Conservation (phyloP, 768 basidiomycete genomes). For the Podaxis sp. region DNA sequence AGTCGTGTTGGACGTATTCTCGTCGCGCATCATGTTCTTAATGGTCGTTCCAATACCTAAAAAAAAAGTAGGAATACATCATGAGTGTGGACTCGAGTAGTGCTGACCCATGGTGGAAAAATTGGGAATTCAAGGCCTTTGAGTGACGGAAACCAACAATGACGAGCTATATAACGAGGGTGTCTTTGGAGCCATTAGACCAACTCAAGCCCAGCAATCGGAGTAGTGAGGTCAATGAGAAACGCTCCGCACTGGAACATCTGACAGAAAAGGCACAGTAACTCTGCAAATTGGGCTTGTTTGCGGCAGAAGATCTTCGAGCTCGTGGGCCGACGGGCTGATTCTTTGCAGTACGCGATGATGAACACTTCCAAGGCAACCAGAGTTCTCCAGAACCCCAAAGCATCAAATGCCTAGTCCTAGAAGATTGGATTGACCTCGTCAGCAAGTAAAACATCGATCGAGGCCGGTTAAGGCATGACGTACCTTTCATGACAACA, state of each 20-base stretch:
- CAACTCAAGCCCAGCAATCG: neutral
- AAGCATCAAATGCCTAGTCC: neutral
- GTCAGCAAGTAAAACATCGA: slow-evolving; percentile 7
- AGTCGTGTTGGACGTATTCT: neutral
- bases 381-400: neutral
- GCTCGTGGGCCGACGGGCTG: neutral
- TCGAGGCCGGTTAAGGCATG: slow-evolving; percentile 6
- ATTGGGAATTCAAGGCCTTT: neutral
- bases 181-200: slow-evolving; percentile 9
- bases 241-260: slow-evolving; percentile 10
- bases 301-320: neutral
- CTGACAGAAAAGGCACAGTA: neutral
- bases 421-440: neutral
- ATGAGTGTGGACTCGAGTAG: neutral
- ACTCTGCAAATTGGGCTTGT: neutral
- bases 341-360: neutral
- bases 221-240: slow-evolving; percentile 6
- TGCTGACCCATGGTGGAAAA: neutral
- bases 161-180: slow-evolving; percentile 3
- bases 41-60: neutral
- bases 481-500: neutral
- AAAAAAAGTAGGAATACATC: neutral
- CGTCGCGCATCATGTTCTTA: neutral
- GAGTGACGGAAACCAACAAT: neutral
- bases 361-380: neutral